phyloP scores from a whole-genome alignment of 345 rosid species.

The Limnanthes douglasii region DNA sequence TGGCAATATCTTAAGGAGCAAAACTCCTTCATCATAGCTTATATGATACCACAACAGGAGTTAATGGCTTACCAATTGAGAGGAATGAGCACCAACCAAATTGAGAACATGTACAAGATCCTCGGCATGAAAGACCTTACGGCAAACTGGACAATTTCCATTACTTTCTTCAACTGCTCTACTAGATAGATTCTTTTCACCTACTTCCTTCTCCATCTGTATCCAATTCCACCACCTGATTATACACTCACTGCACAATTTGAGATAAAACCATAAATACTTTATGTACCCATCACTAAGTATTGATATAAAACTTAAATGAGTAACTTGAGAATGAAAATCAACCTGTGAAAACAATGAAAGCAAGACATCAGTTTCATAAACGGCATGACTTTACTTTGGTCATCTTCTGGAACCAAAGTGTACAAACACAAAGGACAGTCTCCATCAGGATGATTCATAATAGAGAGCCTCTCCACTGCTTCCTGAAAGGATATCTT shows the following conservation, averaged over 20 bases:
- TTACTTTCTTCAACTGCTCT: conserved; percentile 21
- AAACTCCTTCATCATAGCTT: too few relatives aligned
- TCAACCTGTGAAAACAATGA: conserved; percentile 85
- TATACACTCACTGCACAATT: conserved; percentile 61
- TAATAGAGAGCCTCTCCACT: conserved; percentile 56
- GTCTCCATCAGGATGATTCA: conserved; percentile 89
- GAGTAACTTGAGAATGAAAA: not conserved
- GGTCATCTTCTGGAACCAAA: conserved; percentile 40
- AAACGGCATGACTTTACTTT: conserved; percentile 34
- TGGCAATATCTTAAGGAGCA: too few relatives aligned
- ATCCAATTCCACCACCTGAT: conserved; percentile 90
- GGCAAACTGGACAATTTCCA: conserved; percentile 84
- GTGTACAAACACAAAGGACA: conserved; percentile 76
- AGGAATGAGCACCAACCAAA: conserved; percentile 40
- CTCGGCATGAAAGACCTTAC: conserved; percentile 52
- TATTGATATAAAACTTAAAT: not conserved
- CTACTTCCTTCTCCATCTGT: conserved; percentile 28
- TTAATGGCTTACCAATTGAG: conserved; percentile 29
- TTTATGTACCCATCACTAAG: not conserved
- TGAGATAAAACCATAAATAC: conserved; percentile 5
- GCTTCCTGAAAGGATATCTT: conserved; percentile 45
- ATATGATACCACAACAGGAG: too few relatives aligned
- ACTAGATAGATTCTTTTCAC: conserved; percentile 11
- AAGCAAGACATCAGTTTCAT: conserved; percentile 99
- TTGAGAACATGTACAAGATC: conserved; percentile 73